Evolutionary conservation across 805 yeast species (phyloP).

Genomic region (Kurtzmaniella fragi): DNA sequence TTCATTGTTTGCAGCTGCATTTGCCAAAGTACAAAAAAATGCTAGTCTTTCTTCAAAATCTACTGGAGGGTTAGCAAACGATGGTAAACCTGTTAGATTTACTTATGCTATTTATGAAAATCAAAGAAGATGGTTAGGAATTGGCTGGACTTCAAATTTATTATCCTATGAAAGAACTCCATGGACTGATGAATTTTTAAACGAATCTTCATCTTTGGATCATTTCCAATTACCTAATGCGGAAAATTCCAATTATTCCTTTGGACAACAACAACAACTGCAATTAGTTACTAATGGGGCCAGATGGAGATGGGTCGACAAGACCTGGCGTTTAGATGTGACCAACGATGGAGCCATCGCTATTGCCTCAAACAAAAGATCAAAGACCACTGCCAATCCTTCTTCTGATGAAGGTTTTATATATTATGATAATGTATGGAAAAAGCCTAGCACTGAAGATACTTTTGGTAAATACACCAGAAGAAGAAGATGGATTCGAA

Average conservation of each 20-base stretch:
- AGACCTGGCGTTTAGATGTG: constrained; percentile 84
- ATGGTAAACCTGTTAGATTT: constrained; percentile 59
- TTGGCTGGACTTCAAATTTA: constrained; percentile 94
- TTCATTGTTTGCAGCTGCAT: constrained; percentile 50
- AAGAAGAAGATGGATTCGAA: constrained; percentile 92
- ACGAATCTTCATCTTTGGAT: constrained; percentile 76
- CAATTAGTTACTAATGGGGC: constrained; percentile 49
- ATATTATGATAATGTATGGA: constrained; percentile 92
- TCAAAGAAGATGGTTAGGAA: constrained; percentile 95
- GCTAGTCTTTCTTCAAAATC: constrained; percentile 20
- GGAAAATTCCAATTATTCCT: constrained; percentile 26
- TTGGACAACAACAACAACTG: constrained; percentile 23
- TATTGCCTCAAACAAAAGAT: constrained; percentile 53
- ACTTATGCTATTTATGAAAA: constrained; percentile 92
- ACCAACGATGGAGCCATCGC: constrained; percentile 85
- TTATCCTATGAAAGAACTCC: constrained; percentile 90
- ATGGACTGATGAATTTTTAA: constrained; percentile 95
- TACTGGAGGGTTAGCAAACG: constrained; percentile 8
- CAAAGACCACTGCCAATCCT: constrained; percentile 63
- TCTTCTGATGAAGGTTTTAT: constrained; percentile 78
- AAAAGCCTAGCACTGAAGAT: constrained; percentile 82
- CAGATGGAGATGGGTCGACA: constrained; percentile 94
- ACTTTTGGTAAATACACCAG: constrained; percentile 88
- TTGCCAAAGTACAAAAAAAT: constrained; percentile 45
- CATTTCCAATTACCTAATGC: constrained; percentile 77